Evolutionary conservation across 2,329 filamentous ascomycete genomes (phyloP).

Genomic region (Xylaria sp.): DNA sequence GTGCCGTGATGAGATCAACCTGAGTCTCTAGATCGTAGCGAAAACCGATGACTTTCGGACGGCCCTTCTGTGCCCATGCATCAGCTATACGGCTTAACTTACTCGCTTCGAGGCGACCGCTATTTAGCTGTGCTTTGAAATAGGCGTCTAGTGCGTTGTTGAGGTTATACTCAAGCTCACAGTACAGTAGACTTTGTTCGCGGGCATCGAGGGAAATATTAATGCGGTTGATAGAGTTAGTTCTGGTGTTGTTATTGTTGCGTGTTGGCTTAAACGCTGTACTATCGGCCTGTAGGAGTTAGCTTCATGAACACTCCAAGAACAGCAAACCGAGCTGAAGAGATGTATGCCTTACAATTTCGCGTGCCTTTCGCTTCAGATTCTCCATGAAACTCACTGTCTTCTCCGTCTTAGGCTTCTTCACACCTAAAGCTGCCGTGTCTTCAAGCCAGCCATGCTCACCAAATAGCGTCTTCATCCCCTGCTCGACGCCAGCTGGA

Average conservation of each 20-base stretch:
- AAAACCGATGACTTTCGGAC: constrained; percentile 65
- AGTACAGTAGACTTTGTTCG: constrained; percentile 68
- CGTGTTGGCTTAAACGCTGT: constrained; percentile 30
- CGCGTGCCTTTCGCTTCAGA: constrained; percentile 61
- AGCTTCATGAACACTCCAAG: constrained; percentile 24
- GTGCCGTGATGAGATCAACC: constrained; percentile 63
- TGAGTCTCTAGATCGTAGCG: constrained; percentile 70
- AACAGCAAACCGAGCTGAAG: neutral
- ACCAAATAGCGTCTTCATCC: constrained; percentile 63
- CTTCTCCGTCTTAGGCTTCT: constrained; percentile 40
- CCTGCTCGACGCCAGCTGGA: constrained; percentile 8
- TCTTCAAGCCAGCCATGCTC: constrained; percentile 66
- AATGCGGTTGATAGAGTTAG: constrained; percentile 26
- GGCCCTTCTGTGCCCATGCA: constrained; percentile 62
- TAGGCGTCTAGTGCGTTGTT: constrained; percentile 62
- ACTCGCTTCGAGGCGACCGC: constrained; percentile 63
- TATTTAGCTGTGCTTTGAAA: constrained; percentile 62
- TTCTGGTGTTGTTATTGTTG: neutral
- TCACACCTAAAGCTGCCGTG: constrained; percentile 37
- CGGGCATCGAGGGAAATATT: constrained; percentile 63
- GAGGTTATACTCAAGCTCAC: constrained; percentile 67
- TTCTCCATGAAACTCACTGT: constrained; percentile 40
- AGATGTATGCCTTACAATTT: constrained; percentile 56
- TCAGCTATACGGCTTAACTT: constrained; percentile 64
- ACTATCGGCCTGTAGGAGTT: constrained; percentile 32